These are phyloP conservation scores for Stygiomarasmius scandens DNA, from an alignment of 1,284 basidiomycete species.

Conservation along the genomic window DNA sequence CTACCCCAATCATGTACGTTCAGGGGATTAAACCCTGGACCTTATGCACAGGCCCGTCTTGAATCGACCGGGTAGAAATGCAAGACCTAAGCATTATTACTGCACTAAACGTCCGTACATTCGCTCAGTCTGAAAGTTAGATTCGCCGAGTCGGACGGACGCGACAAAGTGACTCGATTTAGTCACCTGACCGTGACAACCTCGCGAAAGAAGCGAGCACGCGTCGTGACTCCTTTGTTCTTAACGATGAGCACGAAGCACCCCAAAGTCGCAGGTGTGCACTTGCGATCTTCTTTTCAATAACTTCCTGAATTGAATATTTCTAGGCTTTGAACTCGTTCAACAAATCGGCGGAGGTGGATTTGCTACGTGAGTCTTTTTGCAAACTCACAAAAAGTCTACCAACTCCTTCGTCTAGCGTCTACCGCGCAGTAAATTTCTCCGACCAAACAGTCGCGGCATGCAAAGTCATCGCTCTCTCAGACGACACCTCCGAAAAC, in stretches of 20 bases:
- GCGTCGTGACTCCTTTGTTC: background rate
- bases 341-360: constrained; percentile 84
- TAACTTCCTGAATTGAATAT: background rate
- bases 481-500: constrained; percentile 56
- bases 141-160: no score
- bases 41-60: no score
- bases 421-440: constrained; percentile 79
- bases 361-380: constrained; percentile 69
- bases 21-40: no score
- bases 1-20: no score
- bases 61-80: no score
- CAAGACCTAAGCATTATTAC: no score
- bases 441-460: constrained; percentile 72
- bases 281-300: background rate
- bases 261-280: constrained; percentile 42
- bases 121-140: no score
- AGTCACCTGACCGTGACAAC: background rate
- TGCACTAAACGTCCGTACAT: no score
- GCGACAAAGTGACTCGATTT: background rate
- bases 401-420: constrained; percentile 45
- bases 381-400: background rate
- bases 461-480: constrained; percentile 81
- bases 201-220: background rate
- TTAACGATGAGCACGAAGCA: constrained; percentile 26
- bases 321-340: constrained; percentile 67